A percentile compares a stretch with the other conserved stretches of the same genome.
These are phyloP conservation scores for Ganoderma leucocontextum DNA, from an alignment of 1,284 basidiomycete genomes.

Conservation along the genomic window DNA sequence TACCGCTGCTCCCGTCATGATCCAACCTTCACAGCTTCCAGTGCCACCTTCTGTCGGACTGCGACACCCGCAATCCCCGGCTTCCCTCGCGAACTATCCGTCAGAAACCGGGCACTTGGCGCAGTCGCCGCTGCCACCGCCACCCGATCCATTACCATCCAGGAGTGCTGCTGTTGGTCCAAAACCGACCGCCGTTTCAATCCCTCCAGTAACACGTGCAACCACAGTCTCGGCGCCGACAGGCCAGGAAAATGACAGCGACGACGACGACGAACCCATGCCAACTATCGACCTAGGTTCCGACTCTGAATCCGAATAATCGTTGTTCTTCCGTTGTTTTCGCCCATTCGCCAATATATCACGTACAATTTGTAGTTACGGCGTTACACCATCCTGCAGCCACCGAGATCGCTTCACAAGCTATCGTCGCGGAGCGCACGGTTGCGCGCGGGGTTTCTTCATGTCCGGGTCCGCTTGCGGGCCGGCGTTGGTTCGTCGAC, in stretches of 20 bases:
- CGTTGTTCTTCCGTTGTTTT: constrained; percentile 2
- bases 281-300: constrained; percentile 62
- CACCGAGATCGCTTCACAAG: neutral
- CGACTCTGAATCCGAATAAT: constrained; percentile 49
- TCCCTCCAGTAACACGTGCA: constrained; percentile 7
- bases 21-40: neutral
- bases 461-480: constrained; percentile 41
- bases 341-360: constrained; percentile 8
- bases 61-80: constrained; percentile 1
- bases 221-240: constrained; percentile 33
- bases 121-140: constrained; percentile 25
- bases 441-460: constrained; percentile 16
- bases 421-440: constrained; percentile 5
- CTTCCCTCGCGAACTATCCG: neutral
- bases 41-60: constrained; percentile 5
- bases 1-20: neutral
- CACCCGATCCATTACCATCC: constrained; percentile 30
- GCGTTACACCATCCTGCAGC: constrained; percentile 11
- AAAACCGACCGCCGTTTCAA: constrained; percentile 19
- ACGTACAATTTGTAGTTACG: neutral
- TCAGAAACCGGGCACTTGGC: neutral
- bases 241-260: constrained; percentile 44
- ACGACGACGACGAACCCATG: constrained; percentile 62
- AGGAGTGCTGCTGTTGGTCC: constrained; percentile 19
- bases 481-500: constrained; percentile 37